Conservation (phyloP, 345 rosid species). For the Eucalyptus tenuipes region DNA sequence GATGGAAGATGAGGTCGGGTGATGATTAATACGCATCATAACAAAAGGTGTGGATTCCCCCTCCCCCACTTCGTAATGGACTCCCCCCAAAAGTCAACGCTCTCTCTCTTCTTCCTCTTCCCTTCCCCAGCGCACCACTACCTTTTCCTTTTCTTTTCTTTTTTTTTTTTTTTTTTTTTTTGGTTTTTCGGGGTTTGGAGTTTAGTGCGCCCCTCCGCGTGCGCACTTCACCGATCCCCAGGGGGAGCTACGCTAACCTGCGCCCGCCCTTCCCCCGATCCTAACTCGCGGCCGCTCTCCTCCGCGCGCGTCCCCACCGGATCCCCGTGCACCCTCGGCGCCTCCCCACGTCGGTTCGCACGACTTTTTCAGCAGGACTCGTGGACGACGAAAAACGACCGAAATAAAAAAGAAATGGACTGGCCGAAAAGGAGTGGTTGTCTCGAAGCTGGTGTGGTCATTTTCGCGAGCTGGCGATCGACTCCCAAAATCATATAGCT, state of each 20-base stretch:
- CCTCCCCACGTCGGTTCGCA: background rate
- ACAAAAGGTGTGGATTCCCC: background rate
- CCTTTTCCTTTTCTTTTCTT: background rate
- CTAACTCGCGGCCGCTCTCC: background rate
- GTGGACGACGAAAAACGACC: background rate
- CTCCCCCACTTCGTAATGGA: background rate
- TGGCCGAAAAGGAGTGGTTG: background rate
- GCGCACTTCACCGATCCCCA: background rate
- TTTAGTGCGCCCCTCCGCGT: background rate
- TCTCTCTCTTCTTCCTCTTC: background rate
- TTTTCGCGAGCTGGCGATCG: background rate
- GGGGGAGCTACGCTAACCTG: background rate
- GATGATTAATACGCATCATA: background rate
- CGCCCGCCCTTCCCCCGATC: background rate
- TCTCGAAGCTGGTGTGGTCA: background rate
- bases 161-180: fast-evolving
- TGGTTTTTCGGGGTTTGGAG: background rate
- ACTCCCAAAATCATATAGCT: background rate
- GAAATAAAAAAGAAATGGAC: background rate
- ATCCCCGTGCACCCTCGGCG: background rate
- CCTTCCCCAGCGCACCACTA: background rate
- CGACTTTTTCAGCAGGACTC: background rate
- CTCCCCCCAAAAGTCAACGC: background rate
- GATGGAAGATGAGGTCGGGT: background rate
- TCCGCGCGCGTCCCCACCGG: background rate